phyloP scores from a whole-genome alignment of 495 filamentous ascomycete genomes.

The Trypethelium eluteriae region DNA sequence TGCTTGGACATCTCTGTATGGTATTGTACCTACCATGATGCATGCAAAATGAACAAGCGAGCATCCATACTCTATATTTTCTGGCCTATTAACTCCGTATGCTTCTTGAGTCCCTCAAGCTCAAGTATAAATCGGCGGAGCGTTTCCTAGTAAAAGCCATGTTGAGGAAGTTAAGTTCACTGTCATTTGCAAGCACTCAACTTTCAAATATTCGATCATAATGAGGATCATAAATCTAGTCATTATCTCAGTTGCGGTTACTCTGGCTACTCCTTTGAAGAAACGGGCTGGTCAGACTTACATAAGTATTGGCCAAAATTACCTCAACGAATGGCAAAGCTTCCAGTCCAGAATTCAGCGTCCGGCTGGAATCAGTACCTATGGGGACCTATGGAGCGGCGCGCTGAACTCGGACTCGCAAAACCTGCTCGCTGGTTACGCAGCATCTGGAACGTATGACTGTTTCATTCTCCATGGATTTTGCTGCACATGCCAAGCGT shows the following conservation, averaged over 20 bases:
- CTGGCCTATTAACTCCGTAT: too few species aligned
- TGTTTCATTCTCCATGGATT: not conserved
- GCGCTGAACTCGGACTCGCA: constrained; percentile 5
- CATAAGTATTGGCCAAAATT: constrained; percentile 4
- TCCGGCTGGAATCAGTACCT: not conserved
- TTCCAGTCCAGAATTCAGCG: not conserved
- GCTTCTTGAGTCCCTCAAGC: too few species aligned
- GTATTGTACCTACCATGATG: too few species aligned
- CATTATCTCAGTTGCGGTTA: not conserved
- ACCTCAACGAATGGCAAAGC: constrained; percentile 1
- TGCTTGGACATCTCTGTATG: too few species aligned
- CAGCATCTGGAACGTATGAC: not conserved
- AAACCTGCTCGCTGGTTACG: not conserved
- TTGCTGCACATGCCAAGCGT: not conserved
- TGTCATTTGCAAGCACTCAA: not conserved
- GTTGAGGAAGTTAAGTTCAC: not conserved
- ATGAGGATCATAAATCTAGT: not conserved
- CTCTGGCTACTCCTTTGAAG: not conserved
- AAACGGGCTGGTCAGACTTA: not conserved
- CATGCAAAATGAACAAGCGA: too few species aligned
- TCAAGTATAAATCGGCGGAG: too few species aligned
- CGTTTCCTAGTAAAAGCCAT: not conserved
- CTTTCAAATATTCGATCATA: not conserved
- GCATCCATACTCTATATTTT: too few species aligned
- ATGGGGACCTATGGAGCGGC: not conserved